Base-by-base conservation (phyloP, 1,284 basidiomycete genomes). In the Ceratobasidium sp. region DNA sequence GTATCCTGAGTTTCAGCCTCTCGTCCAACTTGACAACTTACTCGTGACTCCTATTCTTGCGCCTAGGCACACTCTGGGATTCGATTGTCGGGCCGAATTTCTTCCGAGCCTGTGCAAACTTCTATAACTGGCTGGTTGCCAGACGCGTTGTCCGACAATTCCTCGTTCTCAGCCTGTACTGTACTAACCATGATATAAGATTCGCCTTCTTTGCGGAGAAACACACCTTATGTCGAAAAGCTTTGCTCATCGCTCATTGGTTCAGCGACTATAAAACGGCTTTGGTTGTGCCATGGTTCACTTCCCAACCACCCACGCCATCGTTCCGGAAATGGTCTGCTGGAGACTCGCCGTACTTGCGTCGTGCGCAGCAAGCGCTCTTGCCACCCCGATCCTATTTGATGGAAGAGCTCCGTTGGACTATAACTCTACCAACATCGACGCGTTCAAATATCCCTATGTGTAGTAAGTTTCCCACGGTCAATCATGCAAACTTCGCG, bases 341-440 rank as follows among this genome's bases (percentile, higher is more conserved):
- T 2, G 50, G 26, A 13, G 52, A 16, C 26, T 69, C 9, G 50
- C 38, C 13, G 14, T 67, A 9, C 21, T 73, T n/a, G 50, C 72
- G 6, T 41, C 49, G 26, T 47, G 21, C 52, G 58, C 70, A 63
- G 43, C 64, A 32, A 32, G 75, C 43, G 75, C 75, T n/a, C 43
- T 77, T 5, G 82, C 82, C 0, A 82, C 80, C 0, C 80, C 83
- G 3, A 74, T 87, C 35, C 80, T 88, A 8, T 88, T 83, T 75
- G 87, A 88, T 76, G 87, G 88, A 5, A 84, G 87, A n/a, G 85
- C 85, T 4, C 83, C 84, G 0, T 81, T 83, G 63, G 82, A 81
- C 63, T 81, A 85, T 59, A 84, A 82, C 0, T 77, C 77, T 26
- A 78, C 80, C 13, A 81, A 85, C 72, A 79, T 88, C 30, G 82